Evolutionary conservation across 1,284 basidiomycete species (phyloP).

Genomic region (Microbotryum lychnidis-dioicae): DNA sequence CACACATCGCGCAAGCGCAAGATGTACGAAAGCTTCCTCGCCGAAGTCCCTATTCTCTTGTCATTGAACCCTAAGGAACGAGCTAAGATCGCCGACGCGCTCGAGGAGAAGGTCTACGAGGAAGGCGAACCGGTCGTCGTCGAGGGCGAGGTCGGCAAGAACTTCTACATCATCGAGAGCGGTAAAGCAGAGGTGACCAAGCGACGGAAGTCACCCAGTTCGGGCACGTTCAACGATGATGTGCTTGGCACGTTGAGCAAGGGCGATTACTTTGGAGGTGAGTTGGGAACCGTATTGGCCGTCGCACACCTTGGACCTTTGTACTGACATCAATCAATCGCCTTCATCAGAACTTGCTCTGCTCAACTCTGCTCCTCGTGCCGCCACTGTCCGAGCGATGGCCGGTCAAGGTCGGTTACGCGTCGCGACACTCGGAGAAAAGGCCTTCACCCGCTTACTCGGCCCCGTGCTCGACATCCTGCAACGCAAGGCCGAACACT

Average conservation of each 20-base stretch:
- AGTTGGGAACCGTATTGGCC: constrained; percentile 35
- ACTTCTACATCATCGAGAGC: constrained; percentile 94
- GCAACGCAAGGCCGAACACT: constrained; percentile 26
- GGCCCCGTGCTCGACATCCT: constrained; percentile 82
- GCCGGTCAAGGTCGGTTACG: constrained; percentile 53
- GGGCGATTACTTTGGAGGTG: constrained; percentile 97
- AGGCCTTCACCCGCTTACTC: constrained; percentile 87
- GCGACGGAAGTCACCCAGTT: constrained; percentile 44
- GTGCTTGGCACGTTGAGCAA: constrained; percentile 69
- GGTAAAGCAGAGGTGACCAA: constrained; percentile 85
- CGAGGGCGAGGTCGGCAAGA: constrained; percentile 90
- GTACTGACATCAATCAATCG: constrained; percentile 2
- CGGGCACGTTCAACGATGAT: constrained; percentile 52
- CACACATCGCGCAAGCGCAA: constrained; percentile 73
- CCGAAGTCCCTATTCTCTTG: constrained; percentile 79
- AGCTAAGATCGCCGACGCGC: constrained; percentile 93
- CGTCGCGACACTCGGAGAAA: constrained; percentile 85
- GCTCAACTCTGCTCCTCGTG: constrained; percentile 74
- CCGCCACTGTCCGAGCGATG: constrained; percentile 83
- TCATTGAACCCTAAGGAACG: constrained; percentile 78
- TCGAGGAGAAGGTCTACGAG: constrained; percentile 71
- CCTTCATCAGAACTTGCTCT: constrained; percentile 62
- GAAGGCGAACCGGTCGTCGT: constrained; percentile 79
- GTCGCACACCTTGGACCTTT: background rate
- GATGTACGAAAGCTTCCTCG: constrained; percentile 92